phyloP scores from a whole-genome alignment of 1,139 yeast species.

The Zygosaccharomyces sapae region DNA sequence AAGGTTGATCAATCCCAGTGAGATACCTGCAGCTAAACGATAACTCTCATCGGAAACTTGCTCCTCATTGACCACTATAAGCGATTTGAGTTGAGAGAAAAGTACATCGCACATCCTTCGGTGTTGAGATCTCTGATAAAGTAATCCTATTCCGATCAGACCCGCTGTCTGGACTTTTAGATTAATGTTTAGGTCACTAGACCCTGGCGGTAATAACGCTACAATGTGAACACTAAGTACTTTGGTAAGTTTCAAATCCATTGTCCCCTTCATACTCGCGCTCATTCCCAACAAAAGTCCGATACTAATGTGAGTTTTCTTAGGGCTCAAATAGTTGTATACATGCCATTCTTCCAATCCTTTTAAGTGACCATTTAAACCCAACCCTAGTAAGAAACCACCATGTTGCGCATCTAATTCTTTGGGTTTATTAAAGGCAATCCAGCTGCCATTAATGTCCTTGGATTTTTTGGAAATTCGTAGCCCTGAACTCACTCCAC shows the following conservation, averaged over 20 bases:
- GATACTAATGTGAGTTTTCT: slow-evolving; percentile 77
- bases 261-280: slow-evolving; percentile 77
- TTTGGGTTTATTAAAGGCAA: slow-evolving; percentile 77
- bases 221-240: slow-evolving; percentile 91
- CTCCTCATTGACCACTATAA: slow-evolving; percentile 53
- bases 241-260: slow-evolving; percentile 83
- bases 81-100: slow-evolving; percentile 59
- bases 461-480: slow-evolving; percentile 64
- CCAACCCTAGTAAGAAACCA: slow-evolving; percentile 89
- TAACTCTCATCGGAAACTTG: slow-evolving; percentile 68
- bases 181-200: slow-evolving; percentile 83
- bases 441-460: slow-evolving; percentile 88
- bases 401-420: slow-evolving; percentile 76
- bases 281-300: slow-evolving; percentile 90
- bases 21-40: slow-evolving; percentile 81
- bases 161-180: slow-evolving; percentile 89
- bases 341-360: slow-evolving; percentile 94
- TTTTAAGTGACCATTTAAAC: slow-evolving; percentile 83
- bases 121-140: slow-evolving; percentile 77
- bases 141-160: slow-evolving; percentile 78
- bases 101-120: slow-evolving; percentile 83
- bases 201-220: slow-evolving; percentile 86
- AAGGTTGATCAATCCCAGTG: slow-evolving; percentile 78
- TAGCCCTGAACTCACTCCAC: slow-evolving; percentile 86
- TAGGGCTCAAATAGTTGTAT: slow-evolving; percentile 87